Conservation (phyloP, 495 filamentous ascomycete species). For the Penicillium pulvis region DNA sequence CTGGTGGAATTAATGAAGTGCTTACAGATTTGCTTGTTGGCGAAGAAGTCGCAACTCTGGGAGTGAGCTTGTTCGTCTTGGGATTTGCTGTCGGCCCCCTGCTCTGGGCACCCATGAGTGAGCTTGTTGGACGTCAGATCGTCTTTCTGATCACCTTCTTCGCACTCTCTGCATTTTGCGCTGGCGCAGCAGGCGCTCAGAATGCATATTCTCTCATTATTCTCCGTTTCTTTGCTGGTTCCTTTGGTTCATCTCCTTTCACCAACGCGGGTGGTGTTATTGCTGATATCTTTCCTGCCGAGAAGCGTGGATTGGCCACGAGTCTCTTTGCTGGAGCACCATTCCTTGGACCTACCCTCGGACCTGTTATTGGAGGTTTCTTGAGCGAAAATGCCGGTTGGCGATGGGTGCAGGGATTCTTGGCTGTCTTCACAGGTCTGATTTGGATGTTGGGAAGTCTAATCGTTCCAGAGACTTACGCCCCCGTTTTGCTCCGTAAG, state of each 20-base stretch:
- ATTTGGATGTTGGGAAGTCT: slow-evolving; percentile 33
- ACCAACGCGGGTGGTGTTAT: slow-evolving; percentile 11
- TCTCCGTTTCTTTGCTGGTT: slow-evolving; percentile 11
- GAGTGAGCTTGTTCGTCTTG: slow-evolving; percentile 4
- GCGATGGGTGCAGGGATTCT: slow-evolving; percentile 15
- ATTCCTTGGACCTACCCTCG: slow-evolving; percentile 8
- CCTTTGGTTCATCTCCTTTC: slow-evolving; percentile 10
- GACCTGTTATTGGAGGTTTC: slow-evolving; percentile 11
- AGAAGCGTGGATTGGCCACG: slow-evolving; percentile 3
- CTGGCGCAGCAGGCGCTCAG: slow-evolving; percentile 7
- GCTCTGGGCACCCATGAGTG: slow-evolving; percentile 12
- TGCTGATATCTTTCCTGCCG: slow-evolving; percentile 11
- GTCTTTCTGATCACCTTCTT: slow-evolving; percentile 6
- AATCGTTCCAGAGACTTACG: slow-evolving; percentile 60
- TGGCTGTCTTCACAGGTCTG: slow-evolving; percentile 14
- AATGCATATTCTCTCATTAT: slow-evolving; percentile 2
- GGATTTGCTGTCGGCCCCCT: slow-evolving; percentile 12
- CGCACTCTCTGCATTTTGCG: slow-evolving; percentile 4
- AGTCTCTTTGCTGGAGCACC: slow-evolving; percentile 11
- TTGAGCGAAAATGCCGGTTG: slow-evolving; percentile 6
- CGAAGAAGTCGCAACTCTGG: slow-evolving; percentile 10
- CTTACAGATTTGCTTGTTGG: background rate
- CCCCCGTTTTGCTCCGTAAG: slow-evolving; percentile 53
- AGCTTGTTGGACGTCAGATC: slow-evolving; percentile 8
- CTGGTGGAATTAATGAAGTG: slow-evolving; percentile 8